phyloP scores from a whole-genome alignment of 2,329 filamentous ascomycete species.

The Hypoxylon sp. region DNA sequence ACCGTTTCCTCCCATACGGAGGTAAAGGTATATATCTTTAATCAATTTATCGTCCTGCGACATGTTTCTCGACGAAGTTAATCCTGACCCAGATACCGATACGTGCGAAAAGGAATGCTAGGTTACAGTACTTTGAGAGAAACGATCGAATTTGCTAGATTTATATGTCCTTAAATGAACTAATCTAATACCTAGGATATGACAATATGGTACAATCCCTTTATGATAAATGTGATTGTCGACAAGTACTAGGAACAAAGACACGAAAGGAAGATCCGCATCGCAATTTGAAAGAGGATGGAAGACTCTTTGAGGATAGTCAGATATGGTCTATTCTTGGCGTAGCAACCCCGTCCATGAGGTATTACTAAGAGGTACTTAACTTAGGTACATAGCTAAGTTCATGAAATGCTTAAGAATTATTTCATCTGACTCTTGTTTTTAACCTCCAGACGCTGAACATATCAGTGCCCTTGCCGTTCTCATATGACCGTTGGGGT shows the following conservation, averaged over 20 bases:
- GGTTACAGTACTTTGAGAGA: not conserved
- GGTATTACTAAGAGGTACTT: not conserved
- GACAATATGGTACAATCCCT: not conserved
- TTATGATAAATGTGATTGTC: not conserved
- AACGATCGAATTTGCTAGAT: not conserved
- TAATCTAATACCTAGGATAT: not conserved
- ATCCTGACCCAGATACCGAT: not conserved
- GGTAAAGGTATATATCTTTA: too few species aligned
- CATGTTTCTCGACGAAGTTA: not conserved
- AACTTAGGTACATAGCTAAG: too few species aligned
- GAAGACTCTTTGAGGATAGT: not conserved
- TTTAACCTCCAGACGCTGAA: slow-evolving; percentile 31
- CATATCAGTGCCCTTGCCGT: slow-evolving; percentile 30
- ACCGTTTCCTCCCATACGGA: not conserved
- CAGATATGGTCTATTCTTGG: not conserved
- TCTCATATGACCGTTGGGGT: slow-evolving; percentile 22
- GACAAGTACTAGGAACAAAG: not conserved
- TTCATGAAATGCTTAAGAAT: too few species aligned
- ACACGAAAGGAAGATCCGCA: not conserved
- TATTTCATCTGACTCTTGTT: too few species aligned
- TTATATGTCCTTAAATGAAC: not conserved
- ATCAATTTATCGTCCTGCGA: too few species aligned
- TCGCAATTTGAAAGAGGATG: not conserved
- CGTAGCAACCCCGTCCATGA: not conserved
- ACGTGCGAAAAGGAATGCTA: not conserved